These are phyloP conservation scores for Sporisorium scitamineum DNA, from an alignment of 1,284 basidiomycete genomes.

Conservation along the genomic window DNA sequence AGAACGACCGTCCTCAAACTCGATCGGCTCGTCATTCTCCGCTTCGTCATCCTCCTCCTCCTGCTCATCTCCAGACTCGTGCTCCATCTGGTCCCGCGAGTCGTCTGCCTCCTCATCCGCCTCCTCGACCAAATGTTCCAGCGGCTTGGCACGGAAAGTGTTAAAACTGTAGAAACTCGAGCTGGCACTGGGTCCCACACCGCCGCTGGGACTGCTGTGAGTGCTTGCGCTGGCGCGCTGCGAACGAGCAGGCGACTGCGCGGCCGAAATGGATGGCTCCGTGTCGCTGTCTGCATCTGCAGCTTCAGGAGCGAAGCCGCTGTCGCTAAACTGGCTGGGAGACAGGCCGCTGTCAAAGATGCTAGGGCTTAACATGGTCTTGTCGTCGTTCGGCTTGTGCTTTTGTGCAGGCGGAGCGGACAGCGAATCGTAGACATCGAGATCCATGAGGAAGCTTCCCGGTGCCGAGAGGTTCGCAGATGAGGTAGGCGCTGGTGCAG, in stretches of 20 bases:
- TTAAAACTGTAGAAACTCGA: slow-evolving; percentile 46
- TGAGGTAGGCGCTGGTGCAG: neutral
- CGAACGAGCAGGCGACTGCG: slow-evolving; percentile 20
- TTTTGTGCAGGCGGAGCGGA: slow-evolving; percentile 28
- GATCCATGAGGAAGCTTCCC: slow-evolving; percentile 50
- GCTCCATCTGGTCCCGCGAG: slow-evolving; percentile 13
- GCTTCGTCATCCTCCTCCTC: slow-evolving; percentile 19
- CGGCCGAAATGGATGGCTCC: slow-evolving; percentile 34
- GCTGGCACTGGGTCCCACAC: slow-evolving; percentile 18
- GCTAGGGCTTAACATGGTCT: neutral
- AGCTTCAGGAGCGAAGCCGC: slow-evolving; percentile 25
- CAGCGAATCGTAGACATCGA: slow-evolving; percentile 50
- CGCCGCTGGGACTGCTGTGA: slow-evolving; percentile 3
- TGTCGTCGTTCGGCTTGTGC: neutral
- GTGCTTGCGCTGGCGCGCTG: slow-evolving; percentile 13
- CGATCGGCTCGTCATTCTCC: slow-evolving; percentile 45
- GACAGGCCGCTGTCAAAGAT: slow-evolving; percentile 15
- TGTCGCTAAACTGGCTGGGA: slow-evolving; percentile 32
- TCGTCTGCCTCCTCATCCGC: slow-evolving; percentile 39
- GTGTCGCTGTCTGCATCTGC: slow-evolving; percentile 47
- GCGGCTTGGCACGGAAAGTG: slow-evolving; percentile 40
- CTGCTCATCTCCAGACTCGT: slow-evolving; percentile 17
- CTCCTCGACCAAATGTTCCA: slow-evolving; percentile 42
- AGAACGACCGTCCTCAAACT: slow-evolving; percentile 32
- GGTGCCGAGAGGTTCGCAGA: slow-evolving; percentile 21